Evolutionary conservation across 257 asterid species (phyloP).

Genomic region (Nicotiana benthamiana): DNA sequence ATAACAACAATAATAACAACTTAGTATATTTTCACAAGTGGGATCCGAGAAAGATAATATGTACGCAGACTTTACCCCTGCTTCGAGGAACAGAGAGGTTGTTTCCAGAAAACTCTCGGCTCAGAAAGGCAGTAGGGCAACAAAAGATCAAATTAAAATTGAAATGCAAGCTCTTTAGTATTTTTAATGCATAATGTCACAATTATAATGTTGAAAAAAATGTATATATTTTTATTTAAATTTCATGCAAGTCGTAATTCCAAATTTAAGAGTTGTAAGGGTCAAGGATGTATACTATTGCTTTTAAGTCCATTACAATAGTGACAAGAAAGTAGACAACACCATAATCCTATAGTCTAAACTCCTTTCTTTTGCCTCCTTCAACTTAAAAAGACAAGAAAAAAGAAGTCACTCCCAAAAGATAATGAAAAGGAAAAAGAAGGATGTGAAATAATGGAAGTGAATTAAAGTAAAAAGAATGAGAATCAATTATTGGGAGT

Average conservation of each 20-base stretch:
- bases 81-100: too few species aligned
- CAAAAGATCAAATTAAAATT: too few species aligned
- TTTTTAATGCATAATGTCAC: not conserved
- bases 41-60: too few species aligned
- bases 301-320: not conserved
- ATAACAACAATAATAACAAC: too few species aligned
- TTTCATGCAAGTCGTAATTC: not conserved
- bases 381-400: too few species aligned
- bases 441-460: not conserved
- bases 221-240: not conserved
- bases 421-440: not conserved
- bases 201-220: not conserved
- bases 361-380: not conserved
- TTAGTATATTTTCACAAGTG: too few species aligned
- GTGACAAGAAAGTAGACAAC: not conserved
- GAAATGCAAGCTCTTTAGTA: not conserved
- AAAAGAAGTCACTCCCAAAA: not conserved
- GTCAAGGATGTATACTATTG: not conserved
- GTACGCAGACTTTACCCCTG: too few species aligned
- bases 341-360: not conserved
- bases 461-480: slow-evolving; percentile 10
- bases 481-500: slow-evolving; percentile 10
- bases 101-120: too few species aligned
- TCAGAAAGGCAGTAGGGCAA: not conserved
- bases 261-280: not conserved